A percentile compares a stretch with the other conserved stretches of the same genome.
Evolutionary conservation across 495 filamentous ascomycete species (phyloP).

Genomic region (Evernia prunastri): DNA sequence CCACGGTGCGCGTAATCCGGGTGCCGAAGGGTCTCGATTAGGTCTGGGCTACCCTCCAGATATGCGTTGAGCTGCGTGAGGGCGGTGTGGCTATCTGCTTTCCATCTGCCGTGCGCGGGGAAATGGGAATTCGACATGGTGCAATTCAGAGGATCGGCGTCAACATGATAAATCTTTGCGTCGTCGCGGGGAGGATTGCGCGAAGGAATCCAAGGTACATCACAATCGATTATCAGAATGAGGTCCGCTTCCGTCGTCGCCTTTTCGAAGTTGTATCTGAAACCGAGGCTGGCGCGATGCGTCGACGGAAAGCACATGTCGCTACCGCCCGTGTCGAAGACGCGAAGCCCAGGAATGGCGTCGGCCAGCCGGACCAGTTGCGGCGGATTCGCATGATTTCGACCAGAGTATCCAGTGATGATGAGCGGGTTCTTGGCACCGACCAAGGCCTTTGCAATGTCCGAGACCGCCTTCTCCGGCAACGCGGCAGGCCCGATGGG

Average conservation of each 20-base stretch:
- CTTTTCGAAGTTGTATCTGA: not conserved
- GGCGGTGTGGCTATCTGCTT: not conserved
- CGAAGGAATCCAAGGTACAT: slow-evolving; percentile 5
- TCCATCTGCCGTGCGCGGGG: too few species aligned
- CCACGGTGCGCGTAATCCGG: not conserved
- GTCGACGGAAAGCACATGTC: not conserved
- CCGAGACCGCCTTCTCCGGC: not conserved
- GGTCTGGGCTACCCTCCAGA: not conserved
- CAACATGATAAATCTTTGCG: not conserved
- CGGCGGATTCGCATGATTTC: not conserved
- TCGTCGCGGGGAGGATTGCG: slow-evolving; percentile 1
- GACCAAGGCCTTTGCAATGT: not conserved
- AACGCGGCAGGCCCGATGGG: not conserved
- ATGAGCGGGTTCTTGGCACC: not conserved
- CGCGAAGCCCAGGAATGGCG: too few species aligned
- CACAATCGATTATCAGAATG: not conserved
- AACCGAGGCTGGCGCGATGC: not conserved
- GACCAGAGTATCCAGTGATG: not conserved
- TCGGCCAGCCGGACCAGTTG: not conserved
- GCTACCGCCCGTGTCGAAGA: too few species aligned
- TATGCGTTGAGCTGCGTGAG: not conserved
- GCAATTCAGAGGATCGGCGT: not conserved
- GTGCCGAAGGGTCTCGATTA: not conserved
- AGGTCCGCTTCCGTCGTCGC: not conserved
- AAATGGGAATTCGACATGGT: not conserved